A percentile compares a stretch with the other conserved stretches of the same genome.
phyloP scores from a whole-genome alignment of 1,284 basidiomycete species.

The Xerocomus minutiporus region DNA sequence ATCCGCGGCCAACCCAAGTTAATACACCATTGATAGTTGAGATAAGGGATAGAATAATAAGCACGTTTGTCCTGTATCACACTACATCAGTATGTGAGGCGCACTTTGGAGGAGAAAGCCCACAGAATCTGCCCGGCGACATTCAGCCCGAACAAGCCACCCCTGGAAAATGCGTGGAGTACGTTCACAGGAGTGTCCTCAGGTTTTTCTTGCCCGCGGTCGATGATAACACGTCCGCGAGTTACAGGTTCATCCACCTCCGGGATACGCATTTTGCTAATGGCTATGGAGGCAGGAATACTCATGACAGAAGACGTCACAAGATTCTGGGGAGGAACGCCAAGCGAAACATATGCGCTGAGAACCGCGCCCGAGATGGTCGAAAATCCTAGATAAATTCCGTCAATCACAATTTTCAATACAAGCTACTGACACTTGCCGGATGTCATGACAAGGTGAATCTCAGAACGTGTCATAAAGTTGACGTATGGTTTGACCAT shows the following conservation, averaged over 20 bases:
- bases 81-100: slow-evolving; percentile 2
- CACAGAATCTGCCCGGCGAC: slow-evolving; percentile 84
- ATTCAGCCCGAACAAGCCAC: slow-evolving; percentile 80
- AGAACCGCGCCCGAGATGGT: slow-evolving; percentile 90
- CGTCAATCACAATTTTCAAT: slow-evolving; percentile 3
- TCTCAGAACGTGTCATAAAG: slow-evolving; percentile 83
- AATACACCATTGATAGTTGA: slow-evolving; percentile 80
- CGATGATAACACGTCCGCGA: slow-evolving; percentile 73
- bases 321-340: slow-evolving; percentile 79
- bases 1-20: slow-evolving; percentile 85
- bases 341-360: slow-evolving; percentile 77
- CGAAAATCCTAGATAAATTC: slow-evolving; percentile 54
- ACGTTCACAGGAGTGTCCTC: slow-evolving; percentile 64
- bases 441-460: slow-evolving; percentile 87
- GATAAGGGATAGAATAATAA: slow-evolving; percentile 78
- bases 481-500: slow-evolving; percentile 84
- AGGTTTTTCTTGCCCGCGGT: slow-evolving; percentile 61
- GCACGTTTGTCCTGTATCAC: slow-evolving; percentile 59
- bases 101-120: slow-evolving; percentile 22
- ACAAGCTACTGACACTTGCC: slow-evolving; percentile 41
- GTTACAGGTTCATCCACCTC: slow-evolving; percentile 85
- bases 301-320: slow-evolving; percentile 92
- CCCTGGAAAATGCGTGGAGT: slow-evolving; percentile 85
- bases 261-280: slow-evolving; percentile 81
- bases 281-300: slow-evolving; percentile 89